A percentile compares a stretch with the other conserved stretches of the same genome.
Evolutionary conservation across 2,329 filamentous ascomycete species (phyloP).

Genomic region (Parastagonospora avenae): DNA sequence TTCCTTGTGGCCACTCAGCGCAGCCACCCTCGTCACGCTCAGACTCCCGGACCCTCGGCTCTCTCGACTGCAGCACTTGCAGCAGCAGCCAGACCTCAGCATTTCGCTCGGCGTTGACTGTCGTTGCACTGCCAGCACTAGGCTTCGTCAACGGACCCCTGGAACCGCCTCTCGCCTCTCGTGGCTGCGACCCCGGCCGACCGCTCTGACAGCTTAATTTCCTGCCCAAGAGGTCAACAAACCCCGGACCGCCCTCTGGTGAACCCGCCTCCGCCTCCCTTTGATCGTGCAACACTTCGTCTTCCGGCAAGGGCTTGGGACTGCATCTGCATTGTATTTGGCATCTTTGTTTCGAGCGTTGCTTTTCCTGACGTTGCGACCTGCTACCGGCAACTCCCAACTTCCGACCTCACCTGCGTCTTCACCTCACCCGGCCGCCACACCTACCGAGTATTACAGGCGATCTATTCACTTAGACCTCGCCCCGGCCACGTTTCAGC

Average conservation of each 20-base stretch:
- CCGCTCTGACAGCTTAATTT: background rate
- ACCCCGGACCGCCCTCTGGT: too few relatives aligned
- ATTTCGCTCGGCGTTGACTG: too few relatives aligned
- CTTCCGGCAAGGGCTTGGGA: constrained; percentile 10
- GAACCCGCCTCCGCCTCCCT: background rate
- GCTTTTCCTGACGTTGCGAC: constrained; percentile 18
- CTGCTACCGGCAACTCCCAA: constrained; percentile 9
- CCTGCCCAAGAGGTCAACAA: too few relatives aligned
- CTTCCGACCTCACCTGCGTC: constrained; percentile 6
- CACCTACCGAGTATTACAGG: constrained; percentile 23
- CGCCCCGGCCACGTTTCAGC: constrained; percentile 37
- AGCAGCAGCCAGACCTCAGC: background rate
- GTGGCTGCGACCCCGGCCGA: background rate
- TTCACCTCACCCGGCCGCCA: constrained; percentile 17
- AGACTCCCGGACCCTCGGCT: constrained; percentile 8
- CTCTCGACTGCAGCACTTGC: background rate
- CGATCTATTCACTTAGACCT: constrained; percentile 50
- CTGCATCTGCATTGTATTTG: constrained; percentile 13
- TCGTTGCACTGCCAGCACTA: background rate
- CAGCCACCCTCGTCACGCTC: constrained; percentile 17
- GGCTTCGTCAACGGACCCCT: background rate
- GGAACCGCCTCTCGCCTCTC: background rate
- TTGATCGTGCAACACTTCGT: constrained; percentile 8
- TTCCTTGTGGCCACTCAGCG: constrained; percentile 10
- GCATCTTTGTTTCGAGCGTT: constrained; percentile 21